phyloP scores from a whole-genome alignment of 495 filamentous ascomycete species.

The Bombardia bombarda region DNA sequence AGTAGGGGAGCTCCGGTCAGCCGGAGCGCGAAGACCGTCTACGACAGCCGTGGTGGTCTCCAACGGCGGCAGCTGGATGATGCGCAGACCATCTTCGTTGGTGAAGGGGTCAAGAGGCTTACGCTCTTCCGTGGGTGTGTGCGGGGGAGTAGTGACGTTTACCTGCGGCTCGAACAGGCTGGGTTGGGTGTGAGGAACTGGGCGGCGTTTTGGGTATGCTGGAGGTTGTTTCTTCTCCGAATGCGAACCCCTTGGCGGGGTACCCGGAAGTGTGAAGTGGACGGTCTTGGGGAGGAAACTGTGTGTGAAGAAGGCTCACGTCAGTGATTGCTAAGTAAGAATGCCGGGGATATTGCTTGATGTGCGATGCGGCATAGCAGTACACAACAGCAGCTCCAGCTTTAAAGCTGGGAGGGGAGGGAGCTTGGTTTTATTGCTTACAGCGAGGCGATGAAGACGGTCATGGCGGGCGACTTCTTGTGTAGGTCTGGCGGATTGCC shows the following conservation, averaged over 20 bases:
- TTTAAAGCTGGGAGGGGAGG: neutral
- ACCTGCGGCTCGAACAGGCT: slow-evolving; percentile 35
- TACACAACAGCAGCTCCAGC: neutral
- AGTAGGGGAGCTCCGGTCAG: slow-evolving; percentile 57
- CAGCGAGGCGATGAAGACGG: slow-evolving; percentile 78
- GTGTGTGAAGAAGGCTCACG: slow-evolving; percentile 3
- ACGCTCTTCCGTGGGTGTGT: slow-evolving; percentile 56
- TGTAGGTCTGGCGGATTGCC: neutral
- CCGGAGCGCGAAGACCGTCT: slow-evolving; percentile 39
- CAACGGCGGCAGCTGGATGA: slow-evolving; percentile 28
- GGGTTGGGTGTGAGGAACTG: slow-evolving; percentile 23
- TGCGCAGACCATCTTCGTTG: slow-evolving; percentile 42
- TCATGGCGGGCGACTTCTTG: slow-evolving; percentile 47
- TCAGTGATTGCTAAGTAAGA: neutral
- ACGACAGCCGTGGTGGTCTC: slow-evolving; percentile 24
- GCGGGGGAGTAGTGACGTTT: slow-evolving; percentile 40
- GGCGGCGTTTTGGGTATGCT: slow-evolving; percentile 4
- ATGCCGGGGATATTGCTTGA: neutral
- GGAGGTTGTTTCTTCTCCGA: slow-evolving; percentile 23
- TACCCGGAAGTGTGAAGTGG: slow-evolving; percentile 54
- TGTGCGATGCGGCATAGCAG: too few relatives aligned
- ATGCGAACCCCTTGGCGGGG: slow-evolving; percentile 22
- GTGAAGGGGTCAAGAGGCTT: slow-evolving; percentile 50
- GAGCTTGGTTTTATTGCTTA: slow-evolving; percentile 35
- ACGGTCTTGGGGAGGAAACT: slow-evolving; percentile 90